Evolutionary conservation across 1,139 yeast genomes (phyloP).

Genomic region (Debaryomycetaceae sp.): DNA sequence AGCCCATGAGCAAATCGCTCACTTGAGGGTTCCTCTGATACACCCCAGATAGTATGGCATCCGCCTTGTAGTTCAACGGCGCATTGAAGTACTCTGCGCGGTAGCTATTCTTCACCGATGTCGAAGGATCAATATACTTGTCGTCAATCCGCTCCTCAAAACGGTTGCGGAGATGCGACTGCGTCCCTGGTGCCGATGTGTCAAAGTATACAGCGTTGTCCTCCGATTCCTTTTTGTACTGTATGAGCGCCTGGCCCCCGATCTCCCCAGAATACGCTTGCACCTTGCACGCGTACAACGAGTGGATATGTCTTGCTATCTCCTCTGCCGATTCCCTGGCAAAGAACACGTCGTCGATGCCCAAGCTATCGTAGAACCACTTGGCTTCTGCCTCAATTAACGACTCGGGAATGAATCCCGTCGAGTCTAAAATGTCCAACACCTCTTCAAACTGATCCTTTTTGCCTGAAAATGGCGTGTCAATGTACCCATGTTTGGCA

Average conservation of each 20-base stretch:
- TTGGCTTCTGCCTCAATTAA: constrained; percentile 81
- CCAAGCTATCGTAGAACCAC: constrained; percentile 87
- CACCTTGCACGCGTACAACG: constrained; percentile 88
- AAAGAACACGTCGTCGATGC: constrained; percentile 90
- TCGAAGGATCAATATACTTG: constrained; percentile 63
- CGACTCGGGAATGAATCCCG: constrained; percentile 86
- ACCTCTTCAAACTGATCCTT: constrained; percentile 79
- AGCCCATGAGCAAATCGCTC: constrained; percentile 57
- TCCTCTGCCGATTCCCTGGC: constrained; percentile 79
- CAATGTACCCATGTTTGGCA: constrained; percentile 60
- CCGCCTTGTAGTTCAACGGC: constrained; percentile 47
- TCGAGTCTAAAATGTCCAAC: constrained; percentile 73
- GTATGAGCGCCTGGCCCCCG: constrained; percentile 52
- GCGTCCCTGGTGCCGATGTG: constrained; percentile 45
- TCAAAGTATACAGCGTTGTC: constrained; percentile 94
- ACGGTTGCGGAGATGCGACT: constrained; percentile 33
- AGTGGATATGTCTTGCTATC: constrained; percentile 79
- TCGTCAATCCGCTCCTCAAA: constrained; percentile 76
- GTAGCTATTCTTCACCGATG: constrained; percentile 43
- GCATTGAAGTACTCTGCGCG: constrained; percentile 86
- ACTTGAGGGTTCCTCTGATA: constrained; percentile 27
- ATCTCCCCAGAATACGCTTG: constrained; percentile 62
- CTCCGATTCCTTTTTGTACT: constrained; percentile 69
- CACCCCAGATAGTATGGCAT: constrained; percentile 44
- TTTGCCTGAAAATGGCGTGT: constrained; percentile 75